Evolutionary conservation across 176 grass and related monocot genomes (phyloP).

Genomic region (Luzula sylvatica): DNA sequence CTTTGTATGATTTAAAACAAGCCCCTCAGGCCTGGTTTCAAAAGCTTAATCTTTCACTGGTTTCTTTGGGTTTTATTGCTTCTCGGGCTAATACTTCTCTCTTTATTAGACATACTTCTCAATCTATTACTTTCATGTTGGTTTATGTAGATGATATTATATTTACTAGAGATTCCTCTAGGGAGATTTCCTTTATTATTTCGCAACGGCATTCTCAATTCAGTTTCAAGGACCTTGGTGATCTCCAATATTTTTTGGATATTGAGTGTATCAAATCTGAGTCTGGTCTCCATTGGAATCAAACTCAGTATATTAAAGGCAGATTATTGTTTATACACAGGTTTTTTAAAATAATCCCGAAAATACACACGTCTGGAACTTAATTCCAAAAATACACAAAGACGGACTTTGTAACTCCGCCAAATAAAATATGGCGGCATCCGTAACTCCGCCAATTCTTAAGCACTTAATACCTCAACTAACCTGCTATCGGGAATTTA

Average conservation of each 20-base stretch:
- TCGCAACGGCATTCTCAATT: not conserved
- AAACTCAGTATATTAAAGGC: too few relatives aligned
- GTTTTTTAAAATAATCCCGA: too few relatives aligned
- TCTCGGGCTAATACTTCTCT: not conserved
- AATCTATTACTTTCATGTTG: not conserved
- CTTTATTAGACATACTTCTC: not conserved
- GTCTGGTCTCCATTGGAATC: not conserved
- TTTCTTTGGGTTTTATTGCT: not conserved
- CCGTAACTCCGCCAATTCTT: too few relatives aligned
- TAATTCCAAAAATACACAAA: too few relatives aligned
- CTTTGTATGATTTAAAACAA: not conserved
- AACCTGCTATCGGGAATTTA: too few relatives aligned
- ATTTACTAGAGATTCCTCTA: not conserved
- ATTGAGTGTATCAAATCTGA: not conserved
- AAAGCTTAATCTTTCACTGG: not conserved
- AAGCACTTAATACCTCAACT: too few relatives aligned
- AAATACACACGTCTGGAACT: too few relatives aligned
- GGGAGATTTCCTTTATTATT: not conserved
- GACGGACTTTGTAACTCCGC: too few relatives aligned
- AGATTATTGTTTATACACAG: too few relatives aligned
- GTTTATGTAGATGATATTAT: constrained; percentile 3
- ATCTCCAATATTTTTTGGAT: not conserved
- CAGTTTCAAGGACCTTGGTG: constrained; percentile 4
- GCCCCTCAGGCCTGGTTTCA: not conserved
- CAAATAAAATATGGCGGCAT: too few relatives aligned